Conservation (phyloP, 306 rosid genomes). For the Oemleria cerasiformis region DNA sequence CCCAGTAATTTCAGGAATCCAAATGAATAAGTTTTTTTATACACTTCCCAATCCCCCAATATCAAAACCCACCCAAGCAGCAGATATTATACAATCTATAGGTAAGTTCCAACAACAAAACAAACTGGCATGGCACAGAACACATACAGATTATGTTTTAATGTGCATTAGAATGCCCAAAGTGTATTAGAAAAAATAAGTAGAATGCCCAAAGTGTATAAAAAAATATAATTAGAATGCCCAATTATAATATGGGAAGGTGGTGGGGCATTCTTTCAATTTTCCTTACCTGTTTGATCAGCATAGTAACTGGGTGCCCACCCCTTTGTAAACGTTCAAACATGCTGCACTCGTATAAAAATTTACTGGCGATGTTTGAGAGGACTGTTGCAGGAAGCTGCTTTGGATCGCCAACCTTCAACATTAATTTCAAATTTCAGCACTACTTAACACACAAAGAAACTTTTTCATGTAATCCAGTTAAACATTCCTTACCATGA, state of each 20-base stretch:
- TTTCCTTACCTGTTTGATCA: constrained; percentile 72
- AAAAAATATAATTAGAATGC: background rate
- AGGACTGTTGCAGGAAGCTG: constrained; percentile 99
- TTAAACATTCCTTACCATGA: constrained; percentile 61
- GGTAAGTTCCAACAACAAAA: background rate
- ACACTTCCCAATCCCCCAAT: background rate
- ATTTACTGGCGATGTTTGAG: constrained; percentile 86
- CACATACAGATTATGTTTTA: background rate
- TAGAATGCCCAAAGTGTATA: background rate
- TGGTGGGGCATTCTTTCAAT: background rate
- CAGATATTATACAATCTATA: background rate
- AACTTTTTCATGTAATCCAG: constrained; percentile 14
- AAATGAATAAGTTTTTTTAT: background rate
- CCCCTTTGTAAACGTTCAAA: constrained; percentile 96
- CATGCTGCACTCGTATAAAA: constrained; percentile 86
- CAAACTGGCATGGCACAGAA: background rate
- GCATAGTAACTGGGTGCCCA: constrained; percentile 90
- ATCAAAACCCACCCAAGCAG: background rate
- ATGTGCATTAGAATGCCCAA: background rate
- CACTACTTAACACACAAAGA: constrained; percentile 24
- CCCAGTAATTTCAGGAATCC: background rate
- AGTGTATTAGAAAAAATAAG: too few species aligned
- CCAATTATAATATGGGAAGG: background rate
- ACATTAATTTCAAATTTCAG: constrained; percentile 37
- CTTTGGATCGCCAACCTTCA: constrained; percentile 97